Evolutionary conservation across 495 filamentous ascomycete genomes (phyloP).

Genomic region (Aspergillus cavernicola): DNA sequence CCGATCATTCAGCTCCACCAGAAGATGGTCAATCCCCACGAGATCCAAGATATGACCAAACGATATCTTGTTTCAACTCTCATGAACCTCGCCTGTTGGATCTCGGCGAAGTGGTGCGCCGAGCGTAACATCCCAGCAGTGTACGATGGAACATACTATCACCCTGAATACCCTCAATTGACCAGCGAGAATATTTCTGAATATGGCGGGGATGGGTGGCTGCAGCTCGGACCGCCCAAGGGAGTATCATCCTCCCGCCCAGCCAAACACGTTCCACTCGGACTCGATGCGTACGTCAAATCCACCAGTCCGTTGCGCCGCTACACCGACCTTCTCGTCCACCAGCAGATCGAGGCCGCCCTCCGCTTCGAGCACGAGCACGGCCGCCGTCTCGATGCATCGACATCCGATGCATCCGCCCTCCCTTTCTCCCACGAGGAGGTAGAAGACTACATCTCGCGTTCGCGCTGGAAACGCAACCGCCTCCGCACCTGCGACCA

Average conservation of each 20-base stretch:
- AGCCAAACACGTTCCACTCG: conserved; percentile 56
- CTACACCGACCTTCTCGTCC: conserved; percentile 75
- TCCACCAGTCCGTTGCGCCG: conserved; percentile 83
- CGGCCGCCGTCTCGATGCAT: conserved; percentile 47
- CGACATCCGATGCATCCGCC: conserved; percentile 25
- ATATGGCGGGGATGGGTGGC: conserved; percentile 31
- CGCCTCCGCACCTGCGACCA: conserved; percentile 32
- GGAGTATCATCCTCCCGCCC: conserved; percentile 48
- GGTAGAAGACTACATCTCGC: conserved; percentile 47
- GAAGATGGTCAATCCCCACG: conserved; percentile 31
- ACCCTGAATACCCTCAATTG: conserved; percentile 49
- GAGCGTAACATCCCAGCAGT: conserved; percentile 73
- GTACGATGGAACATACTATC: conserved; percentile 65
- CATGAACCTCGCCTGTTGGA: conserved; percentile 77
- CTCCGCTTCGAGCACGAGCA: conserved; percentile 63
- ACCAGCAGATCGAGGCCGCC: conserved; percentile 89
- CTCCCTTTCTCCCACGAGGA: conserved; percentile 61
- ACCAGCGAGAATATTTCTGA: conserved; percentile 33
- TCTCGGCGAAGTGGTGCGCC: conserved; percentile 69
- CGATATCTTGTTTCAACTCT: conserved; percentile 52
- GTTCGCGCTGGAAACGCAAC: conserved; percentile 29
- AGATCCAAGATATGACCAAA: conserved; percentile 37
- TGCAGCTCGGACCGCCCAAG: conserved; percentile 41
- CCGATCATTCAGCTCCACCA: conserved; percentile 46
- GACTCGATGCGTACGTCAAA: conserved; percentile 68